These are phyloP conservation scores for Pelargonium myrrhifolium DNA, from an alignment of 441 rosid species.

Conservation along the genomic window DNA sequence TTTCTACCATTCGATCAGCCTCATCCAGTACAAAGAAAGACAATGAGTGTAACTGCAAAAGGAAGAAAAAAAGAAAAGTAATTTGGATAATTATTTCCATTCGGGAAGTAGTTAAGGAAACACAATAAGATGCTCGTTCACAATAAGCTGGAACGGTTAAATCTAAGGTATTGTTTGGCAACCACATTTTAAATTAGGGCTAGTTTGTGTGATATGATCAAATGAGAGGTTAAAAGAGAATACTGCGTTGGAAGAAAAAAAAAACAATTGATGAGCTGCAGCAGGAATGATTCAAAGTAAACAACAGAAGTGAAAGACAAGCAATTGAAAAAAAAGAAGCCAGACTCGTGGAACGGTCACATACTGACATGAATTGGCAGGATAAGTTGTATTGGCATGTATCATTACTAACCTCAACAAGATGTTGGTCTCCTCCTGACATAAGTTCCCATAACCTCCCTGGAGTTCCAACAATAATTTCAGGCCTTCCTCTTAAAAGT, in stretches of 20 bases:
- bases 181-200: no score
- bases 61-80: not conserved
- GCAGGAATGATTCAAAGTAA: not conserved
- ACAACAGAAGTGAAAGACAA: not conserved
- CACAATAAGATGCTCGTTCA: not conserved
- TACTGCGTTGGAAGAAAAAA: no score
- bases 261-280: no score
- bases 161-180: no score
- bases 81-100: not conserved
- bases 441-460: conserved; percentile 98
- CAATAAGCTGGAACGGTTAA: no score
- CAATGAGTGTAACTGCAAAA: conserved; percentile 73
- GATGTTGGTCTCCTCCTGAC: conserved; percentile 89
- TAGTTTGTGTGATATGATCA: no score
- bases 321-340: not conserved
- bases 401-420: conserved; percentile 59
- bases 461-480: conserved; percentile 85
- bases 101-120: not conserved
- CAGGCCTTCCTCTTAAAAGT: conserved; percentile 79
- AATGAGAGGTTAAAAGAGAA: no score
- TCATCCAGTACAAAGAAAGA: conserved; percentile 98
- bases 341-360: not conserved
- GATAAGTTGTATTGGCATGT: not conserved
- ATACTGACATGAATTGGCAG: not conserved
- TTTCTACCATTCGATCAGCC: conserved; percentile 98